Conservation (phyloP, 2,329 filamentous ascomycete genomes). For the Drechslera avenae region DNA sequence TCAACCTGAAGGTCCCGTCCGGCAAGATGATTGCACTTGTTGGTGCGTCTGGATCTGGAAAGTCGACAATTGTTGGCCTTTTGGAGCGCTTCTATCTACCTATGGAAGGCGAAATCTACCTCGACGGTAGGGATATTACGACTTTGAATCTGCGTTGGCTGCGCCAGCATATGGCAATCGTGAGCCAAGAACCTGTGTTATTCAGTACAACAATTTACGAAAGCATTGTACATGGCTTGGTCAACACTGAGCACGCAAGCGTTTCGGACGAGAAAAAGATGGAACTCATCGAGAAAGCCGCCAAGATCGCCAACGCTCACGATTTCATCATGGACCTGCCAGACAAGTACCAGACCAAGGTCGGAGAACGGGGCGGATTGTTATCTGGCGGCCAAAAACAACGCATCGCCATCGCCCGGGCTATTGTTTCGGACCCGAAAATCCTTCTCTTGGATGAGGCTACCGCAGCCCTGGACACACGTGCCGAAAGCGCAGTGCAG, state of each 20-base stretch:
- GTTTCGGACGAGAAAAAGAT: constrained; percentile 68
- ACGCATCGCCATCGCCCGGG: constrained; percentile 90
- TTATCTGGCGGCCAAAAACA: constrained; percentile 96
- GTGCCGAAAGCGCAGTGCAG: constrained; percentile 92
- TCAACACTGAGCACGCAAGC: constrained; percentile 78
- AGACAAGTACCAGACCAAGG: constrained; percentile 89
- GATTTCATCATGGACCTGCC: constrained; percentile 84
- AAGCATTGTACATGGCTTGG: constrained; percentile 89
- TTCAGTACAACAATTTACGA: constrained; percentile 88
- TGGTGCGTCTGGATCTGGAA: constrained; percentile 91
- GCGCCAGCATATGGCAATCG: constrained; percentile 87
- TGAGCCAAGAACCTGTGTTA: constrained; percentile 89
- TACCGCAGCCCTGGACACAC: constrained; percentile 90
- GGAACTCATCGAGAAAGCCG: constrained; percentile 77
- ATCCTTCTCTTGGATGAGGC: constrained; percentile 93
- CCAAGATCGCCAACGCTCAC: constrained; percentile 90
- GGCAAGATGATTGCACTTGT: constrained; percentile 94
- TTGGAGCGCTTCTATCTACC: constrained; percentile 95
- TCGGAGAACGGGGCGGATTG: constrained; percentile 92
- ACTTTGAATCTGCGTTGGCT: constrained; percentile 88
- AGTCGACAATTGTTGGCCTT: constrained; percentile 90
- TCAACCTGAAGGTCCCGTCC: constrained; percentile 78
- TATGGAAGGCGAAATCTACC: constrained; percentile 74
- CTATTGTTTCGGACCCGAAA: constrained; percentile 88
- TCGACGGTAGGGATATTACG: constrained; percentile 83